phyloP scores from a whole-genome alignment of 225 moss, liverwort and hornwort genomes.

The Pleurozium schreberi region DNA sequence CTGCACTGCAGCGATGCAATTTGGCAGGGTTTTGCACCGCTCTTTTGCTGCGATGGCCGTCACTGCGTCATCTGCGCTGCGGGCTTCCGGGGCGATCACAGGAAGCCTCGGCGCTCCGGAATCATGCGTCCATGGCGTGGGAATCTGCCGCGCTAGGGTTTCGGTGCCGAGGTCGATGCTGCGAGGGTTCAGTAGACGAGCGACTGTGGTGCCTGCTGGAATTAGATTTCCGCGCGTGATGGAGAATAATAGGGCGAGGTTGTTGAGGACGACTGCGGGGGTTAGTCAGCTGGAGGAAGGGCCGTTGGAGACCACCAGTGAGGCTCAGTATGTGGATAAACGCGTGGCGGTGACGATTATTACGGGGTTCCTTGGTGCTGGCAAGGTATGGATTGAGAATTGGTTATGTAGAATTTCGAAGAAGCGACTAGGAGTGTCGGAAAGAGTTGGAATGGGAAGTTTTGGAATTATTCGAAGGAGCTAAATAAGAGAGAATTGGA shows the following conservation, averaged over 20 bases:
- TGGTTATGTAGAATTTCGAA: neutral
- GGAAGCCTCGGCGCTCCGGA: neutral
- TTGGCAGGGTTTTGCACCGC: slow-evolving; percentile 6
- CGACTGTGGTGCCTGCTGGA: slow-evolving; percentile 1
- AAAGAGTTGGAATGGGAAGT: too few species aligned
- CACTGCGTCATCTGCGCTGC: neutral
- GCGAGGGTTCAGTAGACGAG: neutral
- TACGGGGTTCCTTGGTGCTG: slow-evolving; percentile 89
- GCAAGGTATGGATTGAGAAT: slow-evolving; percentile 50
- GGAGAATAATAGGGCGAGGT: neutral
- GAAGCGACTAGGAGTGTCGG: neutral
- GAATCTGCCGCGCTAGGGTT: neutral
- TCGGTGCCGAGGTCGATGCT: neutral
- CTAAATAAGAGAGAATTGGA: neutral
- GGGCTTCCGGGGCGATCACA: neutral
- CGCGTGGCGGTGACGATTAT: slow-evolving; percentile 90
- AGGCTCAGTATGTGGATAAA: slow-evolving; percentile 2
- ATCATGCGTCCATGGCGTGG: neutral
- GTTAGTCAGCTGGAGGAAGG: slow-evolving; percentile 36
- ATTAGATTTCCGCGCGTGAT: neutral
- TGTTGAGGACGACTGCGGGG: slow-evolving; percentile 8
- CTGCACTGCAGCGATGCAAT: neutral
- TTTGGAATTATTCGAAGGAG: neutral
- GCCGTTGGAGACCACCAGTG: slow-evolving; percentile 1
- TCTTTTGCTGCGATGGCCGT: slow-evolving; percentile 19